Base-by-base conservation (phyloP, 257 asterid species). In the Striga asiatica region DNA sequence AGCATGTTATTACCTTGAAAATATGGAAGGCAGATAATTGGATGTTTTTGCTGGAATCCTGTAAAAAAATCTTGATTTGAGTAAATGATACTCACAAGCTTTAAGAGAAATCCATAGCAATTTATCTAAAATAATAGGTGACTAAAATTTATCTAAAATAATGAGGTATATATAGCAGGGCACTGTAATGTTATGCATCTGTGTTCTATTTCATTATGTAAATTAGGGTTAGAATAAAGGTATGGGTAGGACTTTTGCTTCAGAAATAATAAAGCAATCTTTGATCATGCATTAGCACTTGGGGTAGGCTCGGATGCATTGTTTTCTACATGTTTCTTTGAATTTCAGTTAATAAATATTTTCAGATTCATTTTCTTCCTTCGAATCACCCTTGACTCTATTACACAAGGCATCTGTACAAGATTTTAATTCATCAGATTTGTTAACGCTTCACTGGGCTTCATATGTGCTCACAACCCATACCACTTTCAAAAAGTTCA, bases 41-140 rank as follows among this genome's bases (percentile, higher is more conserved):
- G 54, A 92, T 92, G 68, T 81, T 92, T 82, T 81, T 92, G 91
- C 97, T 92, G 7, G 95, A 74, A 74, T 88, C 97, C 98, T 92
- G 91, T 62, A 71, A 41, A 50, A 62, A 66, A 20, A n/a, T 39
- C 35, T 20, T 22, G 10, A 21, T 47, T 3, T 59, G 58, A 73
- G 53, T 48, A 70, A 66, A 38, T 11, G 18, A 58, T 7, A 27
- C 61, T 43, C 18, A 37, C 46, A 43, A 20, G 37, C 56, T 42
- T 38, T 41, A 42, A 34, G 35, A 41, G 42, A 23, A 29, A 2
- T 59, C 56, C 14, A 56, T 35, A 39, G 56, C 42, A 51, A 35
- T 11, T 61, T 24, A 61, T 25, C n/a, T n/a, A 28, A 39, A 41
- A 2, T 19, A 18, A 32, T 61, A 42, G 59, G 69, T 50, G 37